Evolutionary conservation across 768 basidiomycete species (phyloP), one percentile per base, ranked within the genome.

Genomic region (Aureoboletus auriporus): DNA sequence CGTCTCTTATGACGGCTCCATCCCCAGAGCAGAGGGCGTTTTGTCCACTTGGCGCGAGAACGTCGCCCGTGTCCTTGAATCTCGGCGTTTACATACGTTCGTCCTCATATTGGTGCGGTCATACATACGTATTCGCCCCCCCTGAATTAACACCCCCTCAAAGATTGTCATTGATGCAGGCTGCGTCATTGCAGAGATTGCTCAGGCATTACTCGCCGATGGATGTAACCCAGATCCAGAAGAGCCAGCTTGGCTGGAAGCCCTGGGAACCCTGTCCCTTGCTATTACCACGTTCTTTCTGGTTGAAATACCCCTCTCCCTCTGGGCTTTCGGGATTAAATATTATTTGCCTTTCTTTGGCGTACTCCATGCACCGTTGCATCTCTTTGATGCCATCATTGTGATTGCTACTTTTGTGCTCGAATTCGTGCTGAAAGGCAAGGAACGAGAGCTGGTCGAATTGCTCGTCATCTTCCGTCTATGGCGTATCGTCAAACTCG

Each of bases 401-500:
- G 83, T 92, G 58, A 14, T 89, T 50, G 75, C 77, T 7, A 91
- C 89, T 1, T 89, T 91, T 61, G 66, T 82, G 6, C 74, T 91
- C 29, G 90, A 92, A 63, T 72, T 84, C 7, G 73, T 77, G 8
- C 70, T 92, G 12, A 76, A 75, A 57, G 89, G 89, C 3, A 75
- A 69, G 44, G 84, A 86, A 60, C 70, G 80, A 50, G 86, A 92
- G 58, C 74, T 91, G 17, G 84, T 82, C 1, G 78, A 75, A 6
- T 67, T 92, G 23, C 76, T 92, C 30, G 74, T 92, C 36, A 69
- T 86, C 16, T 69, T 92, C 27, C 89, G 89, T 65, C 64, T 92
- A 12, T 90, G 90, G 89, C 75, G 89, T 23, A 70, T 92, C 29
- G 77, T 91, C 23, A 89, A 90, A 61, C 71, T 92, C 11, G 82